Percentiles rank a stretch among this genome's conserved stretches.
phyloP scores from a whole-genome alignment of 2,329 filamentous ascomycete species.

The Aurifilum marmelostoma region DNA sequence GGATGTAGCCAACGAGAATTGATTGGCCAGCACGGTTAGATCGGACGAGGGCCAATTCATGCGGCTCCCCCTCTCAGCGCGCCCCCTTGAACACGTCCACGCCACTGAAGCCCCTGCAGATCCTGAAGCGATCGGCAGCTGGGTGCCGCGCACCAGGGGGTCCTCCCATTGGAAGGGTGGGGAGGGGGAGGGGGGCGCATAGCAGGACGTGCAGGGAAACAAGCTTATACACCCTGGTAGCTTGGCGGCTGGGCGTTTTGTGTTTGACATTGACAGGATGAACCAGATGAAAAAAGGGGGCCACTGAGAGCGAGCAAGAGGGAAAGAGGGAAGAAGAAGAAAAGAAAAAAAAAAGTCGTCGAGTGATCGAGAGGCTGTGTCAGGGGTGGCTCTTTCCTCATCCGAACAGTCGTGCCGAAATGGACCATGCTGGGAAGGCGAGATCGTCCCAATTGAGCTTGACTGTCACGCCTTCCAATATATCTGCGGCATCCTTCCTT shows the following conservation, averaged over 20 bases:
- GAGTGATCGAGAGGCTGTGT: background rate
- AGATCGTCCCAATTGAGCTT: background rate
- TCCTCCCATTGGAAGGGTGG: no score
- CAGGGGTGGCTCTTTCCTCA: background rate
- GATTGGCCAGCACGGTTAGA: conserved; percentile 4
- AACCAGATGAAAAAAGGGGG: background rate
- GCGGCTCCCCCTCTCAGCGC: conserved; percentile 3
- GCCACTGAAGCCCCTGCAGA: conserved; percentile 16
- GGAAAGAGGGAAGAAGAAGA: no score
- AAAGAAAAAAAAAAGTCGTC: no score
- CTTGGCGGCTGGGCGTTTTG: conserved; percentile 12
- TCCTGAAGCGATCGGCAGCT: conserved; percentile 8
- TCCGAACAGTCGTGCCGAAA: background rate
- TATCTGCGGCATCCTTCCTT: background rate
- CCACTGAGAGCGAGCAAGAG: background rate
- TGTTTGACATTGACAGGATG: conserved; percentile 9
- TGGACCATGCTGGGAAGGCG: background rate
- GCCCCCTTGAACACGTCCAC: background rate
- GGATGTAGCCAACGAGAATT: background rate
- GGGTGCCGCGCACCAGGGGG: background rate
- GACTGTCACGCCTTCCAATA: background rate
- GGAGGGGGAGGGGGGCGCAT: background rate
- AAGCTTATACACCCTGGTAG: conserved; percentile 3
- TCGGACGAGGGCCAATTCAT: conserved; percentile 3
- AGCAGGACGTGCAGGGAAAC: background rate